Base-by-base conservation (phyloP, 371 early-diverging fungal genomes). In the Choanephora cucurbitarum region DNA sequence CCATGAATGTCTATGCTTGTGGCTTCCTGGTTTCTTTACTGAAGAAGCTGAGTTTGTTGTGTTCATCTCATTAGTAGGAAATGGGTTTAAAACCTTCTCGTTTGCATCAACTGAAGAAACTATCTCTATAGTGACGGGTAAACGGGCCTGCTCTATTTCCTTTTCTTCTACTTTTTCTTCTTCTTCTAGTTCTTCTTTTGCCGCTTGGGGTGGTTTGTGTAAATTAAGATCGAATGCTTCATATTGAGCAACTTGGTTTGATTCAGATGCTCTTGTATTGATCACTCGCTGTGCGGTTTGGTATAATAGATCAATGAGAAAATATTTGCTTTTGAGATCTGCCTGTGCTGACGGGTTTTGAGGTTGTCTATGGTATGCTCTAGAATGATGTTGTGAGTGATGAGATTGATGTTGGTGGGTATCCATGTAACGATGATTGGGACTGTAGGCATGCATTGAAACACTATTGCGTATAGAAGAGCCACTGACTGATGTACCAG, bases 201-300 rank as follows among this genome's bases (percentile, higher is more conserved):
- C 3, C 13, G 45, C 13, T 9, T 5, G 23, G 7, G 42, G 28
- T 28, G 28, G 7, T 7, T 10, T 39, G 40, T 5, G 7, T 3
- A 2, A 13, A 9, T 19, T 15, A 1, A 54, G 40, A 43, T 60
- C 52, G 52, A 55, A 56, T 8, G 40, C 31, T 2, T 68, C 64
- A 43, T 23, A 44, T n/a, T 37, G 28, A 2, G 50, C 13, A 32
- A 58, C 28, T 31, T 48, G 49, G 24, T 57, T 58, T 37, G 58
- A 54, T 48, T 75, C 76, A 4, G 69, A 53, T 17, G 53, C 73
- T 19, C 76, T 60, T 13, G 71, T 44, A 44, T 68, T 58, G 14
- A 77, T 69, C 0, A 77, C 78, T 50, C 72, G 68, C 11, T 43
- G 49, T n/a, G 69, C 78, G 22, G 74, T 58, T 42, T 62, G 53